Evolutionary conservation across 225 moss, liverwort and hornwort genomes (phyloP).

Genomic region (Polytrichum commune): DNA sequence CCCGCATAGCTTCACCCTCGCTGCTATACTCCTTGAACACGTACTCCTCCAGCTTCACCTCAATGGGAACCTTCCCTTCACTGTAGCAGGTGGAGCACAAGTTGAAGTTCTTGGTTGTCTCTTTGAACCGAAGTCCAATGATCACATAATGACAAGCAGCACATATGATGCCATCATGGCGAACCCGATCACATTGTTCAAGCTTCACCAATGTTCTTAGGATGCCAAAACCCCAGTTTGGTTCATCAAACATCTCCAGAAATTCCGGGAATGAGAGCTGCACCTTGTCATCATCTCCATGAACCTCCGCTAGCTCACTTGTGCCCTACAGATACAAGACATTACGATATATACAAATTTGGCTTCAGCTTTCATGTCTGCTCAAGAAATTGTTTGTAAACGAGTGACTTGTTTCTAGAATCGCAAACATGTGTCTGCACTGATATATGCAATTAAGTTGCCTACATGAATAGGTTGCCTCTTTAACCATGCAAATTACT

Average conservation of each 20-base stretch:
- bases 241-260: slow-evolving; percentile 76
- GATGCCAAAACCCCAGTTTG: slow-evolving; percentile 95
- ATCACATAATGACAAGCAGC: slow-evolving; percentile 88
- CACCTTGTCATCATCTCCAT: slow-evolving; percentile 80
- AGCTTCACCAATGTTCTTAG: slow-evolving; percentile 74
- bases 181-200: slow-evolving; percentile 75
- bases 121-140: slow-evolving; percentile 87
- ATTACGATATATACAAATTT: neutral
- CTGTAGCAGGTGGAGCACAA: slow-evolving; percentile 87
- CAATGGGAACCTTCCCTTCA: slow-evolving; percentile 82
- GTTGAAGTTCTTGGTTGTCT: slow-evolving; percentile 67
- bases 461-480: too few species aligned
- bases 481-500: too few species aligned
- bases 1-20: slow-evolving; percentile 53
- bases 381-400: too few species aligned
- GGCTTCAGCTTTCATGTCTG: too few species aligned
- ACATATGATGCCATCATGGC: slow-evolving; percentile 80
- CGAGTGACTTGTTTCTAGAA: too few species aligned
- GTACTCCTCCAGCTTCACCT: slow-evolving; percentile 75
- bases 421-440: neutral
- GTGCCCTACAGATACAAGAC: slow-evolving; percentile 33
- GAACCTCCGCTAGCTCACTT: slow-evolving; percentile 74
- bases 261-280: slow-evolving; percentile 90
- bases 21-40: slow-evolving; percentile 76
- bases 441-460: too few species aligned